Base-by-base conservation (phyloP, 2,329 filamentous ascomycete genomes). In the Aspergillus spinulosporus region DNA sequence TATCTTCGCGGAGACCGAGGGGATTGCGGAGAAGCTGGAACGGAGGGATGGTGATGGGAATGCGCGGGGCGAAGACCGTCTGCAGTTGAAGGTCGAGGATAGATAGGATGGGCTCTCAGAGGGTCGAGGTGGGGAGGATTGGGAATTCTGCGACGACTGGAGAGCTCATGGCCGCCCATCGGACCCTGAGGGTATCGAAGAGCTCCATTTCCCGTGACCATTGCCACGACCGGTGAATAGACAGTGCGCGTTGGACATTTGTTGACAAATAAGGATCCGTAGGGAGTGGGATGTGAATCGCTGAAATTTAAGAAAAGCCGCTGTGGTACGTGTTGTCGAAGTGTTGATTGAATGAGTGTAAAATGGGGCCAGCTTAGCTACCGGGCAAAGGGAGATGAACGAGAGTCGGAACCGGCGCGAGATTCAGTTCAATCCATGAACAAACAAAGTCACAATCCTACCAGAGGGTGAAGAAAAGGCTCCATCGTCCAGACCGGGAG, bases 191-290 rank as follows among this genome's bases (percentile, higher is more conserved):
- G 67, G 63, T 68, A 71, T 63, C 66, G 70, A 68, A 64, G 60
- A 58, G 65, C 67, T 66, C 68, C 72, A 72, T 71, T 70, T 69
- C 70, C 72, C 71, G 72, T 75, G 74, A 74, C 73, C 74, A 76
- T 76, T 71, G 73, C 72, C 74, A 75, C 73, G 65, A 66, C 57
- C 31, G 50, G 57, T 61, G 65, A 64, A 62, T 57, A 69, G 61
- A 63, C 66, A 70, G 68, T 64, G 66, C 68, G 65, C 64, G 69
- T 63, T 72, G 72, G 70, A 75, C 73, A 75, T 75, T 75, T 68
- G 72, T 72, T 67, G 64, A 60, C 50, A 29, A 36, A 28, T 44
- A 15, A 46, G 21, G 40, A 50, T 40, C 14, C 21, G 49, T 6
- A 50, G 43, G 39, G 46, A 58, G 49, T 29, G 15, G 46, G 56